A percentile compares a stretch with the other conserved stretches of the same genome.
Conservation (phyloP, 1,284 basidiomycete genomes). For the Pterula multifida region DNA sequence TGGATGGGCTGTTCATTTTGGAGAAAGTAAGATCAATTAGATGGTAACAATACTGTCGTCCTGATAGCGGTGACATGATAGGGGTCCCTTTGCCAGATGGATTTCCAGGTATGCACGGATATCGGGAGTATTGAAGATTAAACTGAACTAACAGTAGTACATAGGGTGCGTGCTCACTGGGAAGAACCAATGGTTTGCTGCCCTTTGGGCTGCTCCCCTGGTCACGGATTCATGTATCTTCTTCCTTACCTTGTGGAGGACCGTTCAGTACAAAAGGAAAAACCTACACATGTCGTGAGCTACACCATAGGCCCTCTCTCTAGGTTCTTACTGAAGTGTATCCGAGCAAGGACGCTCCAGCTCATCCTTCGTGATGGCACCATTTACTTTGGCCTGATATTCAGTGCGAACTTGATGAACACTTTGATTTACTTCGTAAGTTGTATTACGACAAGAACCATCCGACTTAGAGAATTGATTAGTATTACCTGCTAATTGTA, state of each 20-base stretch:
- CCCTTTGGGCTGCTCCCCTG: slow-evolving; percentile 10
- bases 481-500: no score
- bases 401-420: slow-evolving; percentile 10
- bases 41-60: no score
- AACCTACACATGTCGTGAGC: slow-evolving; percentile 3
- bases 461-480: no score
- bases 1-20: slow-evolving; percentile 4
- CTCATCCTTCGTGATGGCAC: slow-evolving; percentile 10
- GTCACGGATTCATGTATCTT: slow-evolving; percentile 9
- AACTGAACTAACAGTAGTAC: no score
- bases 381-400: slow-evolving; percentile 10
- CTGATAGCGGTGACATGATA: no score
- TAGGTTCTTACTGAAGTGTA: background rate
- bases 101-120: background rate
- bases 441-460: background rate
- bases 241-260: slow-evolving; percentile 9
- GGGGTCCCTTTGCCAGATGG: background rate
- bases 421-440: slow-evolving; percentile 14
- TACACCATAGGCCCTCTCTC: background rate
- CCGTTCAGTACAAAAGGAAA: background rate
- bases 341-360: slow-evolving; percentile 4
- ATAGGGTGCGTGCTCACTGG: background rate
- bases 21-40: background rate
- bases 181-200: slow-evolving; percentile 3
- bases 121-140: no score